Percentiles rank a stretch among this genome's conserved stretches.
Evolutionary conservation across 345 rosid species (phyloP).

Genomic region (Syzygium aromaticum): DNA sequence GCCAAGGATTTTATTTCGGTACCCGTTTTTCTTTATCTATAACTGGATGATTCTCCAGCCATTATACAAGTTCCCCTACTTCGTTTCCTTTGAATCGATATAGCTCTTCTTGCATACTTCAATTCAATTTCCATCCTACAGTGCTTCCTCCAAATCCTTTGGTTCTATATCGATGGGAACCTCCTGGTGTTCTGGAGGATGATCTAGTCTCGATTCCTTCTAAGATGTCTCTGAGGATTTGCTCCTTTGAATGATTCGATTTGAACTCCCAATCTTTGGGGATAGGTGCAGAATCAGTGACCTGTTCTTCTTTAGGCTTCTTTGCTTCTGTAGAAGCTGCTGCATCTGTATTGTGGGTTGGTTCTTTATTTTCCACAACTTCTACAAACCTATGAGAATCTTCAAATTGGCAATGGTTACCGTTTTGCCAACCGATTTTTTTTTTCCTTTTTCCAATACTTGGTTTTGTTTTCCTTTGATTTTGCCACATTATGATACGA

Average conservation of each 20-base stretch:
- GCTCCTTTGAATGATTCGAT: neutral
- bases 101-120: too few species aligned
- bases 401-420: neutral
- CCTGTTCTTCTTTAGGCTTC: accelerated
- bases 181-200: neutral
- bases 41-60: too few species aligned
- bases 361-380: neutral
- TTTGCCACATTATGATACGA: accelerated
- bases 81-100: too few species aligned
- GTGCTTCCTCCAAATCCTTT: too few species aligned
- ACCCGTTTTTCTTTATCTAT: too few species aligned
- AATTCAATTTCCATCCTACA: too few species aligned
- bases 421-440: neutral
- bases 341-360: neutral
- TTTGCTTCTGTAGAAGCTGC: neutral
- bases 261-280: accelerated
- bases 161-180: neutral
- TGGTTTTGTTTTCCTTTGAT: too few species aligned
- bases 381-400: neutral
- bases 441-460: neutral
- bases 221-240: accelerated
- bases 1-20: too few species aligned
- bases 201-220: neutral
- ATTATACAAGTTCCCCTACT: too few species aligned
- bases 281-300: neutral